Evolutionary conservation across 805 yeast species (phyloP).

Genomic region (Metschnikowia lochheadii): DNA sequence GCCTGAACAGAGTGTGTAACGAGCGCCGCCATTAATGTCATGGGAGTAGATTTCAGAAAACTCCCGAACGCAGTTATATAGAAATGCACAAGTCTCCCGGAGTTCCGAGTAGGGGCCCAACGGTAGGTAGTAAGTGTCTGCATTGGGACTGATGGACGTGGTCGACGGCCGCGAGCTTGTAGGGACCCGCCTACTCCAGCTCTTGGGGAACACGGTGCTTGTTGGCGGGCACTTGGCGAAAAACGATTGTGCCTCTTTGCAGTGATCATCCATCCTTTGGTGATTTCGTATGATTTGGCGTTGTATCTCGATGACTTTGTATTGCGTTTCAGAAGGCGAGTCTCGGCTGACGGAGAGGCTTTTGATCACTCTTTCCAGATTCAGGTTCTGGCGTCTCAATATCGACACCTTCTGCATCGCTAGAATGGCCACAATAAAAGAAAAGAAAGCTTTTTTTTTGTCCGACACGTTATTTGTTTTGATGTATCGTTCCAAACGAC

Average conservation of each 20-base stretch:
- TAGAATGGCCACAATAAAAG: constrained; percentile 24
- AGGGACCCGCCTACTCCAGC: constrained; percentile 24
- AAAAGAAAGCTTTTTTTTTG: constrained; percentile 11
- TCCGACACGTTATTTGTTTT: constrained; percentile 13
- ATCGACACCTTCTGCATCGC: constrained; percentile 28
- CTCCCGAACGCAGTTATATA: constrained; percentile 29
- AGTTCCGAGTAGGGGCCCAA: constrained; percentile 34
- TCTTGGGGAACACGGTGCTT: constrained; percentile 28
- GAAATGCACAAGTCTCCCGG: constrained; percentile 29
- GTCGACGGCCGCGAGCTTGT: neutral
- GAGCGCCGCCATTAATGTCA: constrained; percentile 11
- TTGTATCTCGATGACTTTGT: constrained; percentile 27
- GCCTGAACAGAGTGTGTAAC: constrained; percentile 14
- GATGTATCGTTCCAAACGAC: constrained; percentile 14
- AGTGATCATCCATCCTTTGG: constrained; percentile 20
- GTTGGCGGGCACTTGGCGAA: constrained; percentile 23
- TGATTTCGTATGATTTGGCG: constrained; percentile 24
- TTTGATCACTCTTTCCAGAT: constrained; percentile 22
- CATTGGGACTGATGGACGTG: constrained; percentile 19
- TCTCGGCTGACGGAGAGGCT: constrained; percentile 17
- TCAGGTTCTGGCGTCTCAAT: constrained; percentile 29
- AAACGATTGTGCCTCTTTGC: constrained; percentile 26
- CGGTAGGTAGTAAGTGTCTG: constrained; percentile 32
- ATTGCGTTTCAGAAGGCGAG: constrained; percentile 14
- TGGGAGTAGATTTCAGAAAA: constrained; percentile 23